Conservation (phyloP, 306 rosid genomes). For the Cucurbita argyrosperma region DNA sequence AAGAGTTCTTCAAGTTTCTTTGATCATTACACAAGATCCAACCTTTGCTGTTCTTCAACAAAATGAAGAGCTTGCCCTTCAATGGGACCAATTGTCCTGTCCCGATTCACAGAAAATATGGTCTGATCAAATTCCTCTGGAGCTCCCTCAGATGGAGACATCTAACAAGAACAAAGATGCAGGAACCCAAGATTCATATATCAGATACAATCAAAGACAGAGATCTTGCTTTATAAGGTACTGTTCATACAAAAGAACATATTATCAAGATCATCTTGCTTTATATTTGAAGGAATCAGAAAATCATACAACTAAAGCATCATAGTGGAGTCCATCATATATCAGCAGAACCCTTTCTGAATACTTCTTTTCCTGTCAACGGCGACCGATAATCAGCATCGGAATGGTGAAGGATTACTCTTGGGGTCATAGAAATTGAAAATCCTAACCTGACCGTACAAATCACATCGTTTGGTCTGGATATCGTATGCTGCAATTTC, state of each 20-base stretch:
- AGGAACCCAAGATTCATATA: slow-evolving; percentile 10
- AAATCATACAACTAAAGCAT: slow-evolving; percentile 74
- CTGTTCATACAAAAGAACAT: not conserved
- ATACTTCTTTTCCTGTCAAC: slow-evolving; percentile 53
- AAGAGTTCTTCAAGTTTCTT: not conserved
- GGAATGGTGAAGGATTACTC: slow-evolving; percentile 11
- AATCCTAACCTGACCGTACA: slow-evolving; percentile 85
- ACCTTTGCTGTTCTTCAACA: slow-evolving; percentile 81
- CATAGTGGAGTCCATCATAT: slow-evolving; percentile 92
- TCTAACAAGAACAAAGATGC: slow-evolving; percentile 24
- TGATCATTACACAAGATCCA: not conserved
- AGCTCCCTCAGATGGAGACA: slow-evolving; percentile 68
- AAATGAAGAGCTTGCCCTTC: slow-evolving; percentile 56
- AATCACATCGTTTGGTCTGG: slow-evolving; percentile 81
- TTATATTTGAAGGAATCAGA: not conserved
- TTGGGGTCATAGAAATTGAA: not conserved
- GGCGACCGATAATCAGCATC: slow-evolving; percentile 8
- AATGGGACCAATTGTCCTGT: slow-evolving; percentile 43
- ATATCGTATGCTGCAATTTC: slow-evolving; percentile 95
- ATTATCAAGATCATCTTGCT: not conserved
- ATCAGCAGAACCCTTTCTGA: slow-evolving; percentile 79
- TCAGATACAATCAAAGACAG: not conserved
- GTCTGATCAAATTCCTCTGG: slow-evolving; percentile 97
- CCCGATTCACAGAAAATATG: slow-evolving; percentile 37
- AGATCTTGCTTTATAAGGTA: not conserved